Evolutionary conservation across 331 rosid genomes (phyloP), one percentile per base, ranked within the genome.

Genomic region (Dryas integrifolia): DNA sequence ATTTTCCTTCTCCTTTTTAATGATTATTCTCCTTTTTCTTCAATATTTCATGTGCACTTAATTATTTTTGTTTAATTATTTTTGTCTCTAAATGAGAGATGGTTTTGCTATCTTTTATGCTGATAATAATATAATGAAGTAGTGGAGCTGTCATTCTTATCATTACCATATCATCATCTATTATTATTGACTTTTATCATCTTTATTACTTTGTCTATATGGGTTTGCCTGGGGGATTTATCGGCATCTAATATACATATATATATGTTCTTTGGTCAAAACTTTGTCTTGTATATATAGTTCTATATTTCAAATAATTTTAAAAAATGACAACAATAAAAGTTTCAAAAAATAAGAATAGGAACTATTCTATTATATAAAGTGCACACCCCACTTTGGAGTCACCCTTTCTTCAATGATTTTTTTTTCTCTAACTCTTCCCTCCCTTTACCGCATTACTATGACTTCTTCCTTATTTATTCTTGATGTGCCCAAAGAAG

Each of bases 1-100:
- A 30, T 18, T 58, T 55, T 49, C 43, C 30, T 16, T 53, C 38
- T 62, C 24, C 24, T 21, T 21, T 74, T 70, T 71, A 21, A 21
- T 21, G 24, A 73, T 65, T 62, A 51, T 72, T 61, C 56, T 21
- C 24, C 24, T 21, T 21, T 56, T 52, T 56, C 40, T 10, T 65
- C 4, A 51, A 13, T 9, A 55, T 13, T 57, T 53, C 16, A 14
- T 67, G 59, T 35, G 48, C 48, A 16, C 9, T 4, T 50, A 15
- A n/a, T 14, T 67, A 26, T 4, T 15, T n/a, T 11, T 13, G 3
- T 64, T 64, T 64, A 21, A 21, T 66, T 2, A 41, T 50, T 51
- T 13, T n/a, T 48, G 0, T 15, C 24, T 21, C 24, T 21, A 21
- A 21, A 21, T 21, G 24, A 21, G 24, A 21, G 24, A 21, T 21